These are phyloP conservation scores for Combretum micranthum DNA, from an alignment of 345 rosid species.

Conservation along the genomic window DNA sequence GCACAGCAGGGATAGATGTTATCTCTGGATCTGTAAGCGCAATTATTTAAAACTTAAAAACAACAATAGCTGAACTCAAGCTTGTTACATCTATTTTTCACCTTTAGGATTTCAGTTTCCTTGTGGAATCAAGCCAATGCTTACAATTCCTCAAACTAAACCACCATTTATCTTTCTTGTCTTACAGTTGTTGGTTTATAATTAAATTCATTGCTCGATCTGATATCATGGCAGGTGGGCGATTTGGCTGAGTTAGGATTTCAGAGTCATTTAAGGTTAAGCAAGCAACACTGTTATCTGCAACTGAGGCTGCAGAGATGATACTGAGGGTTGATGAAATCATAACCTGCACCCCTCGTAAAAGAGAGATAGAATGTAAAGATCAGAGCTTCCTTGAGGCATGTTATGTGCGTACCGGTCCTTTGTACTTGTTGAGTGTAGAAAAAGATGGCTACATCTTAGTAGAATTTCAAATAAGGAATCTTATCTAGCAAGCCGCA, in stretches of 20 bases:
- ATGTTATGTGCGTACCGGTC: too few relatives aligned
- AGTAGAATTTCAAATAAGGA: too few relatives aligned
- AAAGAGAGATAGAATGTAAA: constrained; percentile 67
- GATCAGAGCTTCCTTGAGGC: not conserved
- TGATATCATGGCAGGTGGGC: constrained; percentile 51
- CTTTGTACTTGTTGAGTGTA: too few relatives aligned
- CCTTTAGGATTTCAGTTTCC: not conserved
- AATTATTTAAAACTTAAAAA: not conserved
- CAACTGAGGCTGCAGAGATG: constrained; percentile 86
- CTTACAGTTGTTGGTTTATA: not conserved
- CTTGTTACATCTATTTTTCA: not conserved
- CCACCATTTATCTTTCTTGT: not conserved
- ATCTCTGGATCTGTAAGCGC: constrained; percentile 79
- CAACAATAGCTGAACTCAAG: not conserved
- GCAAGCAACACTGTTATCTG: constrained; percentile 88
- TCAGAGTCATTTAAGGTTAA: constrained; percentile 92
- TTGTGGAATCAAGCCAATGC: not conserved
- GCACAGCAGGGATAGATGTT: constrained; percentile 79
- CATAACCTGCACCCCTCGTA: constrained; percentile 39
- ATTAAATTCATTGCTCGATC: not conserved
- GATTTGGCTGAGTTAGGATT: constrained; percentile 75
- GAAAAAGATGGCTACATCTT: too few relatives aligned
- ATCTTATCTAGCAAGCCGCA: too few relatives aligned
- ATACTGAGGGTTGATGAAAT: constrained; percentile 46
- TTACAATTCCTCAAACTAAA: not conserved